phyloP scores from a whole-genome alignment of 345 rosid species.

The Hirschfeldia incana region DNA sequence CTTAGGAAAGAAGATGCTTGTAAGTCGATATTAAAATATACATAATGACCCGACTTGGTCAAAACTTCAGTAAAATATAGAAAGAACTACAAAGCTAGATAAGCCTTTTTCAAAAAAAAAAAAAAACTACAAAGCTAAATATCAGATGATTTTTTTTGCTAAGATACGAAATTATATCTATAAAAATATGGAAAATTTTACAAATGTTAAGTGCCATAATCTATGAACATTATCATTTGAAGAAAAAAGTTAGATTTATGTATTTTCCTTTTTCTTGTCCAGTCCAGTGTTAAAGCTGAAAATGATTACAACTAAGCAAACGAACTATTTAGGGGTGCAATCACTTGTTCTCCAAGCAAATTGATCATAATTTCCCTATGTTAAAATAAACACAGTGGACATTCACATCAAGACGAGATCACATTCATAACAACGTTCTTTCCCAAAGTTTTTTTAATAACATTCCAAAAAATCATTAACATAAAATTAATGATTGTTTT shows the following conservation, averaged over 20 bases:
- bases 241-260: neutral
- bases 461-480: constrained; percentile 18
- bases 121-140: neutral
- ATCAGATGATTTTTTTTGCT: neutral
- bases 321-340: constrained; percentile 1
- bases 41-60: neutral
- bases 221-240: neutral
- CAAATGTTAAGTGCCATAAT: neutral
- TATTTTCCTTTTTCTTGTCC: neutral
- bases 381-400: neutral
- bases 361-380: constrained; percentile 8
- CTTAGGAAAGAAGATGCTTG: neutral
- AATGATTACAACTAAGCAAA: neutral
- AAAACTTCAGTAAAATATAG: neutral
- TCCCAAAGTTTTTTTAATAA: neutral
- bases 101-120: neutral
- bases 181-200: neutral
- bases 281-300: neutral
- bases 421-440: neutral
- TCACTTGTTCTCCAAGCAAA: constrained; percentile 39
- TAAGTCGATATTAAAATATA: neutral
- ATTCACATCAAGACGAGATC: constrained; percentile 3
- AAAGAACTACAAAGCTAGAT: neutral
- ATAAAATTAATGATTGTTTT: constrained; percentile 14
- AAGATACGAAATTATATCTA: neutral